Percentiles rank a stretch among this genome's conserved stretches.
These are phyloP conservation scores for Stromatinia cepivora DNA, from an alignment of 2,329 filamentous ascomycete species.

Conservation along the genomic window DNA sequence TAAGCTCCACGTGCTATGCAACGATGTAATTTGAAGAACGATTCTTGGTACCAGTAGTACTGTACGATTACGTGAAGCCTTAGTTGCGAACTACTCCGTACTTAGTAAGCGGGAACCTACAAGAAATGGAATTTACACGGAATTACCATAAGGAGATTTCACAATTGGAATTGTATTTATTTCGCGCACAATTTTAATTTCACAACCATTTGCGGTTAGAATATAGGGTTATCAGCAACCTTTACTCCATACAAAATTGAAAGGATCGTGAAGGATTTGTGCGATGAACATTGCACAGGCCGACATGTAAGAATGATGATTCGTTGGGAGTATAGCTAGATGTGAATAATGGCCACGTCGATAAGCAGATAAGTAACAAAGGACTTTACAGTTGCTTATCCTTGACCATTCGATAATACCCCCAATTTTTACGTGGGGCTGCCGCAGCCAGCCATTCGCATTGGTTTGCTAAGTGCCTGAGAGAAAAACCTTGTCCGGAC, in stretches of 20 bases:
- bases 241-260: neutral
- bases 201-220: neutral
- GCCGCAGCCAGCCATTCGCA: slow-evolving; percentile 5
- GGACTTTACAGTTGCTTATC: neutral
- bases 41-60: neutral
- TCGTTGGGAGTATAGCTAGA: neutral
- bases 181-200: neutral
- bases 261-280: slow-evolving; percentile 14
- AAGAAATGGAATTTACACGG: neutral
- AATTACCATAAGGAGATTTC: neutral
- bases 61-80: slow-evolving; percentile 8
- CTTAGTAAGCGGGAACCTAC: neutral
- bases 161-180: neutral
- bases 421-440: slow-evolving; percentile 15
- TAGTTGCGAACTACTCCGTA: neutral
- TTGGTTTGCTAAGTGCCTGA: neutral
- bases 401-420: neutral
- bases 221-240: slow-evolving; percentile 2
- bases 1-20: slow-evolving; percentile 11
- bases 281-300: neutral
- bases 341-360: slow-evolving; percentile 12
- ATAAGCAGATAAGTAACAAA: slow-evolving; percentile 19
- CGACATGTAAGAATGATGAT: neutral
- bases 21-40: neutral
- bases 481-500: slow-evolving; percentile 3